Conservation (phyloP, 129 eudicot genomes). For the Flaveria robusta region DNA sequence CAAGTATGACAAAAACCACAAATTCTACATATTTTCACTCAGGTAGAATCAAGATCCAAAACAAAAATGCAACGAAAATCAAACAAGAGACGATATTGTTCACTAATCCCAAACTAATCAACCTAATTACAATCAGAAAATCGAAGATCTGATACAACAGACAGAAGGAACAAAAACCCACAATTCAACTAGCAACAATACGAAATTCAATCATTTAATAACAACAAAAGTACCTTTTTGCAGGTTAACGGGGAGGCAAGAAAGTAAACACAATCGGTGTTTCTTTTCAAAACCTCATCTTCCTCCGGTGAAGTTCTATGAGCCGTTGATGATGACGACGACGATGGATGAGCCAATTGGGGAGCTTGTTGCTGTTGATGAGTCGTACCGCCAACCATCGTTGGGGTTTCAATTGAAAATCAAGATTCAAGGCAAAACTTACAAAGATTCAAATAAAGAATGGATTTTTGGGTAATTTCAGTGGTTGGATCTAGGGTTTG, state of each 20-base stretch:
- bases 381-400: slow-evolving; percentile 42
- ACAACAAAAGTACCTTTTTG: slow-evolving; percentile 57
- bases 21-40: neutral
- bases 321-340: slow-evolving; percentile 19
- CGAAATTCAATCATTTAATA: neutral
- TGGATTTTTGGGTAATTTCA: slow-evolving; percentile 12
- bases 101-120: slow-evolving; percentile 26
- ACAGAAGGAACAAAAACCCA: too few relatives aligned
- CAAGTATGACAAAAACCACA: neutral
- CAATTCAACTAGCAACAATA: too few relatives aligned
- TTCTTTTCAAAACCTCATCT: slow-evolving; percentile 74
- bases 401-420: slow-evolving; percentile 5
- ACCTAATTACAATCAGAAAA: neutral
- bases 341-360: slow-evolving; percentile 25
- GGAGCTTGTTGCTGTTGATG: slow-evolving; percentile 28
- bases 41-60: slow-evolving; percentile 26
- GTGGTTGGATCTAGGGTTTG: slow-evolving; percentile 45
- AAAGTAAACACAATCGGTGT: slow-evolving; percentile 95
- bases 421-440: neutral
- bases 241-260: slow-evolving; percentile 97
- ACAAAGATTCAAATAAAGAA: slow-evolving; percentile 1
- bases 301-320: slow-evolving; percentile 39
- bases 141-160: neutral
- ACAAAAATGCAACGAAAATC: neutral
- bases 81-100: slow-evolving; percentile 5